Evolutionary conservation across 257 asterid genomes (phyloP), one percentile per base, ranked within the genome.

Genomic region (Scutellaria baicalensis): DNA sequence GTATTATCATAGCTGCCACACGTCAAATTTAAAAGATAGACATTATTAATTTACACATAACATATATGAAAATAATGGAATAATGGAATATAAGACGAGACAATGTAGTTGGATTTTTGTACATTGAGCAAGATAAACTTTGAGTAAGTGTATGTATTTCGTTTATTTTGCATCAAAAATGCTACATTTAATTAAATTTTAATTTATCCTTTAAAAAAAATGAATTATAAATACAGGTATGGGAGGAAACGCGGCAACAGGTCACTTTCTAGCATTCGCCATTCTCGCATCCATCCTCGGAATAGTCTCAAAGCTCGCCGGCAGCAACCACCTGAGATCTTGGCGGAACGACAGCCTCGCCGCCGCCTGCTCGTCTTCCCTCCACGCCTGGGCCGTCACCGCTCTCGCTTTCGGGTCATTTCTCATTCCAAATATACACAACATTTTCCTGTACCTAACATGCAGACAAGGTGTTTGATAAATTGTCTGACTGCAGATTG

Each of bases 201-300:
- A n/a, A n/a, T n/a, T n/a, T n/a, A n/a, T n/a, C n/a, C n/a, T n/a
- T n/a, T n/a, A n/a, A n/a, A n/a, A n/a, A n/a, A n/a, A n/a, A n/a
- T n/a, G n/a, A n/a, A n/a, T n/a, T n/a, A n/a, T n/a, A n/a, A 81
- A 2, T 72, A 2, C 80, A 89, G 98, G 85, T 66, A 78, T 93
- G 73, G 95, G 88, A 10, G 96, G 96, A 1, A 93, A 93, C 38
- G 97, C 96, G 20, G 98, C 97, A 6, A 93, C 98, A 0, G 84
- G 84, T 2, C 59, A 70, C 33, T 84, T 93, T 75, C 81, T 93
- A 11, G 73, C 83, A 7, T 85, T 90, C 23, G 63, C 97, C 0
- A 78, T 93, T 6, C 83, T 93, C 0, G 97, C 96, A 0, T 76
- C 93, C 0, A 87, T 93, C 0, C 67, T 88, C 1, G 74, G 66